These are phyloP conservation scores for Verticillium albo-atrum DNA, from an alignment of 2,329 filamentous ascomycete species.

Conservation along the genomic window DNA sequence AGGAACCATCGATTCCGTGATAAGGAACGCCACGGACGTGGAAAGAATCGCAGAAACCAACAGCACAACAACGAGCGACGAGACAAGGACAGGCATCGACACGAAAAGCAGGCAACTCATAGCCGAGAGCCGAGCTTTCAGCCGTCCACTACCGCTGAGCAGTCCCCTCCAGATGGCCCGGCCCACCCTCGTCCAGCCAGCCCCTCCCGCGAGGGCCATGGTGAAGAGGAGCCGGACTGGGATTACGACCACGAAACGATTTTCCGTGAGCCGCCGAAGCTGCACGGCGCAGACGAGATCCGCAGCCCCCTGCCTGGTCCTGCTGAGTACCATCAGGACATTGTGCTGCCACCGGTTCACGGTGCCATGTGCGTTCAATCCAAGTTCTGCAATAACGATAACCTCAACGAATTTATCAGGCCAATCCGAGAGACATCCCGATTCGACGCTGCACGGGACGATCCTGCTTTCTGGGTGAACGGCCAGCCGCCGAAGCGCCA, in stretches of 20 bases:
- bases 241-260: constrained; percentile 33
- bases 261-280: constrained; percentile 28
- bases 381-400: constrained; percentile 36
- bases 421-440: constrained; percentile 34
- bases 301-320: constrained; percentile 35
- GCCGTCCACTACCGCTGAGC: not conserved
- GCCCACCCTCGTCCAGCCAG: not conserved
- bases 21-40: not conserved
- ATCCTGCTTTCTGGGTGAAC: constrained; percentile 35
- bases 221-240: constrained; percentile 17
- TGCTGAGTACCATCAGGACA: constrained; percentile 34
- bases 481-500: constrained; percentile 1
- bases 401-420: constrained; percentile 35
- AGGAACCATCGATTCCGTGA: not conserved
- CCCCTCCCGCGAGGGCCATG: not conserved
- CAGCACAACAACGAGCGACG: not conserved
- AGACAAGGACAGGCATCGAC: not conserved
- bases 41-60: not conserved
- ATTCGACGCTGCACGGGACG: constrained; percentile 35
- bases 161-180: not conserved
- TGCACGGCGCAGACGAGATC: constrained; percentile 39
- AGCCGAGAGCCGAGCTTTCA: not conserved
- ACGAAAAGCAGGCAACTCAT: not conserved
- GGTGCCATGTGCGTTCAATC: constrained; percentile 39
- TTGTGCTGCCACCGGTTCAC: constrained; percentile 40